Evolutionary conservation across 116 monocot species (phyloP), one percentile per base, ranked within the genome.

Genomic region (Phalaenopsis hybrid): DNA sequence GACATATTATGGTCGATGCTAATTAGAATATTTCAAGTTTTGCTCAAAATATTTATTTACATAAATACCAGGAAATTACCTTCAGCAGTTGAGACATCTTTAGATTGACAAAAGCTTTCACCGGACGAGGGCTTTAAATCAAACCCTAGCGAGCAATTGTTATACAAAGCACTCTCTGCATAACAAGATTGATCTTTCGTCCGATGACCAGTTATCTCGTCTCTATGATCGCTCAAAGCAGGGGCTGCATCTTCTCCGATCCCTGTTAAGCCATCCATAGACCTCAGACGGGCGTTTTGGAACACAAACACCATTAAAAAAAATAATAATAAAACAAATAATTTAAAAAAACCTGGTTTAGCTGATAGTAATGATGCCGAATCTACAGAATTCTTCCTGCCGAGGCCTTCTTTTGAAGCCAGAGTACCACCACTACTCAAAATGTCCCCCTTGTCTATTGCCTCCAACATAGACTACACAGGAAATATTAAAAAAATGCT

Each of bases 381-480:
- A 81, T 92, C 93, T 16, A 44, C 44, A 74, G 45, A 52, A 82
- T 67, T 88, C 57, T 85, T 91, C 37, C 91, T 91, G 75, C 79
- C 61, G 78, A 85, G 85, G 8, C 84, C 85, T 79, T 98, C 98
- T 88, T 95, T 95, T 3, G 89, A 85, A 85, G 82, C 78, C 80
- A 91, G 90, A 80, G 92, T 83, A 21, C 79, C 37, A 15, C 87
- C 90, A 81, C 93, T 95, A 77, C 89, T 92, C 33, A 92, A 63
- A 49, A 94, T 88, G 45, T 99, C 95, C 17, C 98, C 95, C 85
- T 94, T 93, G 52, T 95, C 98, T 67, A 99, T 95, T 85, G 90
- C 95, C 82, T 93, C 93, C 79, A 99, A 75, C 77, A 91, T 85
- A 82, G 82, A 90, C 95, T 99, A 76, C 46, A 46, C 80, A 75